Conservation (phyloP, 208 protist genomes). For the Novymonas esmeraldas region DNA sequence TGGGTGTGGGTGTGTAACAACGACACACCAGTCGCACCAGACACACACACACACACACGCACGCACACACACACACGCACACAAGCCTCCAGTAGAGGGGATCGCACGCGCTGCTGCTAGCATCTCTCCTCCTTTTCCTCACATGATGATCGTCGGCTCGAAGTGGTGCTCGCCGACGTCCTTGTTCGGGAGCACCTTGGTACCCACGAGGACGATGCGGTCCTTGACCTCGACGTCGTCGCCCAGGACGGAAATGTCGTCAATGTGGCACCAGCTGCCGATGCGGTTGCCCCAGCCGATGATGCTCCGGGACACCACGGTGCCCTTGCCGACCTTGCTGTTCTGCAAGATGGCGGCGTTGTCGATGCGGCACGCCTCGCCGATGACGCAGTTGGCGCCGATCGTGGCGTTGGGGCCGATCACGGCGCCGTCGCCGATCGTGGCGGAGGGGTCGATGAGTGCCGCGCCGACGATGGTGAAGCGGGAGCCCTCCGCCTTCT, state of each 20-base stretch:
- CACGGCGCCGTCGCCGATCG: conserved; percentile 90
- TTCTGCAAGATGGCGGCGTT: conserved; percentile 90
- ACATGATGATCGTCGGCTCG: conserved; percentile 95
- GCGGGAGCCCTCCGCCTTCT: conserved; percentile 13
- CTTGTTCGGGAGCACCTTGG: conserved; percentile 96
- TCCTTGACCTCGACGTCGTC: conserved; percentile 95
- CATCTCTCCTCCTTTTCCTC: conserved; percentile 3
- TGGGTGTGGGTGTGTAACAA: neutral
- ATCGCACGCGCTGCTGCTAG: neutral
- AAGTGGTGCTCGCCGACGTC: conserved; percentile 79
- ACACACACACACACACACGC: neutral
- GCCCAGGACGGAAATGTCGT: conserved; percentile 95
- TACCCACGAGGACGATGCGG: conserved; percentile 93
- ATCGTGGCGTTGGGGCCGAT: conserved; percentile 97
- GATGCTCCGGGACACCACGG: conserved; percentile 91
- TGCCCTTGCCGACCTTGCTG: conserved; percentile 72
- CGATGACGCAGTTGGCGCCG: conserved; percentile 94
- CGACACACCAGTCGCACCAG: too few species aligned
- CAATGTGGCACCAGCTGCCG: conserved; percentile 93
- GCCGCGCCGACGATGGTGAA: conserved; percentile 78
- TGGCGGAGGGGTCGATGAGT: conserved; percentile 90
- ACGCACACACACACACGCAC: conserved; percentile 1
- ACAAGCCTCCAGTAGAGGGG: neutral
- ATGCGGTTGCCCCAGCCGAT: conserved; percentile 96
- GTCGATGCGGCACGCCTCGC: conserved; percentile 81